phyloP scores from a whole-genome alignment of 2,329 filamentous ascomycete genomes.

The Eutypella sp. region DNA sequence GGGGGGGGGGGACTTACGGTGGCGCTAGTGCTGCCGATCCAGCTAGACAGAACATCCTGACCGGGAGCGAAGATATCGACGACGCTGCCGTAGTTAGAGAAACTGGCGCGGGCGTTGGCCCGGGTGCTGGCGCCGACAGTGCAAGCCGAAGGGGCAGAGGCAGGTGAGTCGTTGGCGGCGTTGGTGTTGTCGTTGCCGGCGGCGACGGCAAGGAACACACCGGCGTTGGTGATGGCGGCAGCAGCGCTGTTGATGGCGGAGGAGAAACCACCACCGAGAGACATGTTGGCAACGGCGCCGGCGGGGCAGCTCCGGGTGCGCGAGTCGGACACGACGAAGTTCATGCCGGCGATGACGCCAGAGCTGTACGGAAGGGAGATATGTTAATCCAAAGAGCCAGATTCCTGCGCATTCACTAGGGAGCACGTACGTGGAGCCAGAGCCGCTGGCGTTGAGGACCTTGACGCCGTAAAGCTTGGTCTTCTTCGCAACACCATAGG shows the following conservation, averaged over 20 bases:
- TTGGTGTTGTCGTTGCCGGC: constrained; percentile 48
- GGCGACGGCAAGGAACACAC: constrained; percentile 49
- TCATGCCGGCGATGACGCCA: constrained; percentile 27
- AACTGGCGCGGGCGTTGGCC: constrained; percentile 33
- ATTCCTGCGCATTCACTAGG: constrained; percentile 6
- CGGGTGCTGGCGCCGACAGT: constrained; percentile 48
- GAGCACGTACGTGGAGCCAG: constrained; percentile 25
- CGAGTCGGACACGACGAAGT: constrained; percentile 41
- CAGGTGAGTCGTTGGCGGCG: constrained; percentile 39
- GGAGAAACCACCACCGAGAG: constrained; percentile 43
- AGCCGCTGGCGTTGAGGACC: constrained; percentile 32
- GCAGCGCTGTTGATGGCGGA: constrained; percentile 46
- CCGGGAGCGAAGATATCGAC: constrained; percentile 43
- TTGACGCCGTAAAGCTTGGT: constrained; percentile 39
- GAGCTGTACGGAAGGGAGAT: constrained; percentile 10
- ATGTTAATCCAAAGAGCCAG: not conserved
- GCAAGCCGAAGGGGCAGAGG: constrained; percentile 41
- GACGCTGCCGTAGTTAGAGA: constrained; percentile 45
- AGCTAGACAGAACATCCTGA: constrained; percentile 35
- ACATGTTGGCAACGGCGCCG: constrained; percentile 51
- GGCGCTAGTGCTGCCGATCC: constrained; percentile 28
- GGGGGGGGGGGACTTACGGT: constrained; percentile 14
- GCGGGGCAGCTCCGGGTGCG: constrained; percentile 32
- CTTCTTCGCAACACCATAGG: constrained; percentile 42
- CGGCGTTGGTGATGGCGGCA: constrained; percentile 37